Base-by-base conservation (phyloP, 257 asterid genomes). In the Solanum pinnatisectum region DNA sequence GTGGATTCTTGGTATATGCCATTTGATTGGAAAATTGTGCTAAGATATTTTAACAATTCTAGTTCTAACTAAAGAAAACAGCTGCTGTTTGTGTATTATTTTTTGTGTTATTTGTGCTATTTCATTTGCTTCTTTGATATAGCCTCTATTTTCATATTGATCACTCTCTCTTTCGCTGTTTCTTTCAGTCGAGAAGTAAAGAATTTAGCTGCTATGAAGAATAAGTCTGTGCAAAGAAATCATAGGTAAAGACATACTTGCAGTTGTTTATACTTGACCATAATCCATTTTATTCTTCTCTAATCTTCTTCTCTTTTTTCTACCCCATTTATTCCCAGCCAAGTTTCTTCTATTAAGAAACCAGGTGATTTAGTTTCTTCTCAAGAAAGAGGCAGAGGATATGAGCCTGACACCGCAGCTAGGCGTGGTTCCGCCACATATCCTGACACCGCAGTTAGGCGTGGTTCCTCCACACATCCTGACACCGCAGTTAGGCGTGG, bases 131-230 rank as follows among this genome's bases (percentile, higher is more conserved):
- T 81, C 68, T 81, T 81, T 81, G 37, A 46, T 1, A 81, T 10
- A 10, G 20, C 68, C 49, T 65, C 68, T 73, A 39, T 42, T 70
- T 25, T 84, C 30, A 68, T 40, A 49, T n/a, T 39, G 82, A 65
- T 90, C 72, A 63, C 36, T 81, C 89, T 70, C 84, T 87, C 40
- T 65, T n/a, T 39, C 65, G 44, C 12, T 12, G 44, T 89, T 36
- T 72, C 77, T 87, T 73, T 65, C 95, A 96, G 98, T 90, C 95
- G 90, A 25, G 99, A 96, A 93, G 92, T 94, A 1, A 94, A 94
- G 91, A 96, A 95, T 88, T 37, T 92, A 86, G 98, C 96, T 3
- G 95, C 96, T 22, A 90, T 93, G 93, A 95, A 90, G 92, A 94
- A 78, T 78, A 95, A 91, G 88, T 88, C 88, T 83, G 91, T 93